Base-by-base conservation (phyloP, 352 stramenopile species). In the Albugo laibachii region DNA sequence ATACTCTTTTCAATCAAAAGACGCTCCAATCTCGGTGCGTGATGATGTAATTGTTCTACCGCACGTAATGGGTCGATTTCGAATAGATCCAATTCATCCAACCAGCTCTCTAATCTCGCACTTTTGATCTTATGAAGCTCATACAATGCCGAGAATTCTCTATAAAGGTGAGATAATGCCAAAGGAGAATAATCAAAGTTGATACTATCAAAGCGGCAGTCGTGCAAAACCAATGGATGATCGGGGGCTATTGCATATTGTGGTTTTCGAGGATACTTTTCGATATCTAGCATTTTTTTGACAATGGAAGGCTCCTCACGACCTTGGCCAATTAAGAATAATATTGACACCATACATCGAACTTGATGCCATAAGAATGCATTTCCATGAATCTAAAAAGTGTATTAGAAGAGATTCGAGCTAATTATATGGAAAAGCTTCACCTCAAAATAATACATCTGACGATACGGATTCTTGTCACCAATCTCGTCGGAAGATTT, bases 281-380 rank as follows among this genome's bases (percentile, higher is more conserved):
- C 58, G n/a, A 98, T 80, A 63, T 98, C 83, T 14, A 98, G 65
- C 20, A 99, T 66, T 34, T 77, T 56, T 19, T 74, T 53, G 15
- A 99, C 69, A 15, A 98, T 66, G 6, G 61, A 56, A 0, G 93
- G 83, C n/a, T 77, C 50, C 60, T 99, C 96, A 19, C 80, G 69
- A 27, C 82, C 72, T 13, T 80, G 69, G 11, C 94, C 96, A 39
- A 99, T 75, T 27, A 98, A 61, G 57, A 98, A 98, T 12, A 99
- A 58, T 20, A 99, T 72, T 3, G 92, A 68, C 31, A 97, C 92
- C 65, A 99, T 98, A 63, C 92, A 99, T 35, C 96, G 86, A 54
- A 99, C 95, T 66, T 99, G 96, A 71, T 99, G 96, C 96, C 96
- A 99, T 49, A 99, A 56, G 60, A 99, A 99, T 13, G 94, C 94